Evolutionary conservation across 2,329 filamentous ascomycete species (phyloP).

Genomic region (Cladosporium halotolerans): DNA sequence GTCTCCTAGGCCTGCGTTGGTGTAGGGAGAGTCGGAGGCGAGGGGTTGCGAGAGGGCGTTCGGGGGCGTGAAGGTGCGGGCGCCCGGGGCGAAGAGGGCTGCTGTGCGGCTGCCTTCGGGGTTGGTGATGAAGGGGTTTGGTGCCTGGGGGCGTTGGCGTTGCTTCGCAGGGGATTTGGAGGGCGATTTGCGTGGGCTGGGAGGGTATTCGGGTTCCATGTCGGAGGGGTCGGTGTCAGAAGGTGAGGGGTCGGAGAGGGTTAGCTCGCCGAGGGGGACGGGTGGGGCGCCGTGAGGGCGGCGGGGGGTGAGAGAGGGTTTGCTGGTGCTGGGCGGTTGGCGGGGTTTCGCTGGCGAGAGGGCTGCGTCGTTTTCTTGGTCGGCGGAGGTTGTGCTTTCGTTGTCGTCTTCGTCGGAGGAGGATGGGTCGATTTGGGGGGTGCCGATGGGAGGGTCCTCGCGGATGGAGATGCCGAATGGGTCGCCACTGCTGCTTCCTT

Average conservation of each 20-base stretch:
- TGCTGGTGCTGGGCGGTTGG: constrained; percentile 19
- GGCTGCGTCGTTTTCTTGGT: constrained; percentile 46
- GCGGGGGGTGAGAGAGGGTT: constrained; percentile 29
- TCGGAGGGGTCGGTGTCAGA: constrained; percentile 10
- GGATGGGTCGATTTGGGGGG: constrained; percentile 6
- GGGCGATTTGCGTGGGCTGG: constrained; percentile 31
- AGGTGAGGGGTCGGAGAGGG: constrained; percentile 20
- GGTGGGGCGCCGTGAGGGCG: constrained; percentile 23
- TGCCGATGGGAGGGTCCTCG: constrained; percentile 6
- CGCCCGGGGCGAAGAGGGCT: constrained; percentile 5
- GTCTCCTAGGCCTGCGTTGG: background rate
- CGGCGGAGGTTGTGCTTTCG: constrained; percentile 31
- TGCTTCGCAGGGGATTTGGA: constrained; percentile 22
- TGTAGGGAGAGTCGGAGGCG: constrained; percentile 22
- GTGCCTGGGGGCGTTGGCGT: background rate
- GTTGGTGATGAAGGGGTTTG: constrained; percentile 3
- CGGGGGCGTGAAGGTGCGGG: constrained; percentile 23
- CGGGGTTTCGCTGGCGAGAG: constrained; percentile 31
- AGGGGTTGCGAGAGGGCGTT: constrained; percentile 20
- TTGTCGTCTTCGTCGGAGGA: constrained; percentile 29
- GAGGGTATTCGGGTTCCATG: constrained; percentile 31
- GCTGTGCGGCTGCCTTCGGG: constrained; percentile 16
- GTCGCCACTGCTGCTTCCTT: constrained; percentile 13
- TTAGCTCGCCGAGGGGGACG: constrained; percentile 27
- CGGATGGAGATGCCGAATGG: background rate